These are phyloP conservation scores for Arxiozyma telluris DNA, from an alignment of 1,139 yeast species.

Conservation along the genomic window DNA sequence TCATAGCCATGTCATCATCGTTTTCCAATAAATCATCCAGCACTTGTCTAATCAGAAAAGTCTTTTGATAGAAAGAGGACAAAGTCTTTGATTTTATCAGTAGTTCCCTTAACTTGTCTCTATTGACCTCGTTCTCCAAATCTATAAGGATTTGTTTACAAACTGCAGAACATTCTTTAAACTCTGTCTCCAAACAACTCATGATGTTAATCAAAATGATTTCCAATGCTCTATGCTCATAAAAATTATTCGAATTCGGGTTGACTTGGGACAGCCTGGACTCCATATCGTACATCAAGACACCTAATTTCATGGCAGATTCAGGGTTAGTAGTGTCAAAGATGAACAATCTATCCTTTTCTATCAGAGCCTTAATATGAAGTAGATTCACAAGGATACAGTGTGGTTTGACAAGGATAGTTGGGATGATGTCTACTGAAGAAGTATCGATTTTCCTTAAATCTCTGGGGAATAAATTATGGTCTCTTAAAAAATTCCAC, in stretches of 20 bases:
- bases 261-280: constrained; percentile 49
- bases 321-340: constrained; percentile 59
- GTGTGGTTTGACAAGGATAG: constrained; percentile 62
- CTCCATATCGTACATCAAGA: constrained; percentile 80
- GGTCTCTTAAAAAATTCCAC: constrained; percentile 61
- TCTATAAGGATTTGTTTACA: constrained; percentile 61
- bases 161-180: constrained; percentile 57
- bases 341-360: constrained; percentile 69
- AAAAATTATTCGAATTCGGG: constrained; percentile 26
- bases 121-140: constrained; percentile 59
- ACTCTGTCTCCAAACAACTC: constrained; percentile 76
- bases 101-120: constrained; percentile 57
- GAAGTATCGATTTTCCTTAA: constrained; percentile 80
- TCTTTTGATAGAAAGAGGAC: constrained; percentile 58
- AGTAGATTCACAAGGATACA: constrained; percentile 73
- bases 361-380: constrained; percentile 80
- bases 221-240: constrained; percentile 86
- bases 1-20: constrained; percentile 81
- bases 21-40: constrained; percentile 69
- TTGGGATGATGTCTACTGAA: constrained; percentile 80
- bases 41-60: constrained; percentile 57
- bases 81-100: constrained; percentile 59
- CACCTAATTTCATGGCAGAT: constrained; percentile 58
- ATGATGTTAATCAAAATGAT: constrained; percentile 78
- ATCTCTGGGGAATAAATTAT: constrained; percentile 64